Percentiles rank a stretch among this genome's conserved stretches.
phyloP scores from a whole-genome alignment of 2,329 filamentous ascomycete species.

The Arthroderma sp. region DNA sequence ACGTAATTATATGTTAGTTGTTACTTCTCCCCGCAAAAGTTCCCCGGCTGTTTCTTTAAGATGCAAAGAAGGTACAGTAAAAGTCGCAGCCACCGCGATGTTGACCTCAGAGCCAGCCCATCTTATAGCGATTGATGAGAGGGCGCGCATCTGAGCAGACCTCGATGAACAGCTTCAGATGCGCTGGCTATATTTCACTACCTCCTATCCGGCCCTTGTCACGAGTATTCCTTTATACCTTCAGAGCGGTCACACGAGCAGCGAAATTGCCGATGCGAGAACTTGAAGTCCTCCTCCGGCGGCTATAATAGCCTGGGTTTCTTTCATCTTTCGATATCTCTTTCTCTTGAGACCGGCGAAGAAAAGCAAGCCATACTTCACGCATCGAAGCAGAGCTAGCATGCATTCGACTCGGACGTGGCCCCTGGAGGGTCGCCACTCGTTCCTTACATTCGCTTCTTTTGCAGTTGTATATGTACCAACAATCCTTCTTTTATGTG shows the following conservation, averaged over 20 bases:
- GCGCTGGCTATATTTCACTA: background rate
- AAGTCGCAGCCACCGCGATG: background rate
- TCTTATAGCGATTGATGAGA: background rate
- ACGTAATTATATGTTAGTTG: background rate
- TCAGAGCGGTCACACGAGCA: background rate
- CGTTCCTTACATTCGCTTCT: background rate
- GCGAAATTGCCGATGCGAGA: background rate
- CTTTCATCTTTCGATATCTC: background rate
- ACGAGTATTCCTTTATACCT: background rate
- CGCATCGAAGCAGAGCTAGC: background rate
- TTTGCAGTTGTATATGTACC: background rate
- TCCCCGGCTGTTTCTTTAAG: background rate
- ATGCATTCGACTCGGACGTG: background rate
- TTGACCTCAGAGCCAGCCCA: background rate
- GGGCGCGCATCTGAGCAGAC: background rate
- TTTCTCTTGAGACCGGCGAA: background rate
- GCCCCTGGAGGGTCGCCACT: background rate
- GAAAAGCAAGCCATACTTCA: background rate
- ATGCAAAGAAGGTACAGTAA: background rate
- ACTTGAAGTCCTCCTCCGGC: background rate
- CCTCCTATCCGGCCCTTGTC: background rate
- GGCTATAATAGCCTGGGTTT: background rate
- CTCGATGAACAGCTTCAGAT: background rate
- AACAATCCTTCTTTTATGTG: background rate
- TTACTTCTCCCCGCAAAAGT: background rate